These are phyloP conservation scores for Pholiota adiposa DNA, from an alignment of 1,284 basidiomycete species.

Conservation along the genomic window DNA sequence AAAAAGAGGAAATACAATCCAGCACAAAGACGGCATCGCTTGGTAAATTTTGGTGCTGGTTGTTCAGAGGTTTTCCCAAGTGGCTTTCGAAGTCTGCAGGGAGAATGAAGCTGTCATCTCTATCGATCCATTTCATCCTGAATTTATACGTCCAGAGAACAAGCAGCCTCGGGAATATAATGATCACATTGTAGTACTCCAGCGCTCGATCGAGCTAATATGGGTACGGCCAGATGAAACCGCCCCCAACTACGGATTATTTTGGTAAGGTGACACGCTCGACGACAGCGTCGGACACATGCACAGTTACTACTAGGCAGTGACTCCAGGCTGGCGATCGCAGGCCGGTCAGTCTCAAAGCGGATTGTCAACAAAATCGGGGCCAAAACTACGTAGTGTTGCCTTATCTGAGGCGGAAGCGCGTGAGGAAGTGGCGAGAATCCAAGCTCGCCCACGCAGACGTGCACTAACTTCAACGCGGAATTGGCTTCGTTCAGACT, in stretches of 20 bases:
- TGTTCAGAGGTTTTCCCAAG: neutral
- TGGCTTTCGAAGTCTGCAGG: neutral
- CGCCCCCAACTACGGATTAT: neutral
- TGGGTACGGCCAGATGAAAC: neutral
- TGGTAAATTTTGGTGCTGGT: neutral
- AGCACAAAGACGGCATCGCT: neutral
- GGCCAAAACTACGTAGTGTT: too few species aligned
- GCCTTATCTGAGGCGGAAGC: too few species aligned
- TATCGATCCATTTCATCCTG: neutral
- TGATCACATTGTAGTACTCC: too few species aligned
- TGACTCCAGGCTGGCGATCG: neutral
- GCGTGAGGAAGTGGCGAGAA: too few species aligned
- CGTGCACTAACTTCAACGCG: too few species aligned
- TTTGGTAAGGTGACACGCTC: neutral
- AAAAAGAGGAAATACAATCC: neutral
- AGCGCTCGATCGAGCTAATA: neutral
- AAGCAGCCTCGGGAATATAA: too few species aligned
- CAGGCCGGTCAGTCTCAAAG: neutral
- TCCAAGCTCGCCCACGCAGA: too few species aligned
- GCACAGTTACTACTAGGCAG: neutral
- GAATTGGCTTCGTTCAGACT: too few species aligned
- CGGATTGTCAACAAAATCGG: too few species aligned
- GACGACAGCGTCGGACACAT: neutral
- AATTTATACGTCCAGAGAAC: neutral
- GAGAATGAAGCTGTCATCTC: neutral